Evolutionary conservation across 2,329 filamentous ascomycete genomes (phyloP), one percentile per base, ranked within the genome.

Genomic region (Torrubiellomyces zombiae): DNA sequence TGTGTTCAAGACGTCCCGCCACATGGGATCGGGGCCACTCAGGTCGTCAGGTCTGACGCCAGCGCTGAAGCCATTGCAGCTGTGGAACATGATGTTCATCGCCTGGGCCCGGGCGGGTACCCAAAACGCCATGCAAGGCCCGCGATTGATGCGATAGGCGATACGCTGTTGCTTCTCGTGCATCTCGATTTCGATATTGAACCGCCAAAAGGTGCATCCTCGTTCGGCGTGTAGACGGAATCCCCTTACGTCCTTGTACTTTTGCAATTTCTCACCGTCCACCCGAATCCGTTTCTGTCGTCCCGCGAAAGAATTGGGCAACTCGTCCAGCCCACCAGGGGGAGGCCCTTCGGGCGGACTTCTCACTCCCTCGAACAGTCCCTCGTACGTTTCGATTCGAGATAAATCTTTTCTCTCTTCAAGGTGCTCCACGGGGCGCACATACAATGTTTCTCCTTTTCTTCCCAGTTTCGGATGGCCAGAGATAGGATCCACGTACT

Each of bases 71-170:
- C 91, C 89, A 47, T 98, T 98, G 57, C 89, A 93, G 46, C 79
- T 93, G 55, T 95, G 70, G 55, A 94, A 98, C 83, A 95, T 93
- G 46, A 94, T 80, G 53, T 95, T 94, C 89, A 98, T 98, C 3
- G 78, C 69, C 46, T 92, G 66, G 10, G 72, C 76, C 24, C 63
- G 67, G 16, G 76, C 77, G 5, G 91, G 89, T 1, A 98, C 82
- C 86, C 89, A 98, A 48, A 98, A 98, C 2, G 77, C 81, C 26
- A 80, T 73, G 3, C 81, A 71, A 5, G 86, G 85, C 1, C 89
- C 86, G 23, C 75, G 67, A 43, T 98, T 98, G 56, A 98, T 92
- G 27, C 85, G 79, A 50, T 98, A 98, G 0, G 85, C 86, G 34
- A 98, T 78, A 19, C 86, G 75, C 39, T 85, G 71, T 50, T 95